These are phyloP conservation scores for Udeniomyces megalosporus DNA, from an alignment of 768 basidiomycete species.

Conservation along the genomic window DNA sequence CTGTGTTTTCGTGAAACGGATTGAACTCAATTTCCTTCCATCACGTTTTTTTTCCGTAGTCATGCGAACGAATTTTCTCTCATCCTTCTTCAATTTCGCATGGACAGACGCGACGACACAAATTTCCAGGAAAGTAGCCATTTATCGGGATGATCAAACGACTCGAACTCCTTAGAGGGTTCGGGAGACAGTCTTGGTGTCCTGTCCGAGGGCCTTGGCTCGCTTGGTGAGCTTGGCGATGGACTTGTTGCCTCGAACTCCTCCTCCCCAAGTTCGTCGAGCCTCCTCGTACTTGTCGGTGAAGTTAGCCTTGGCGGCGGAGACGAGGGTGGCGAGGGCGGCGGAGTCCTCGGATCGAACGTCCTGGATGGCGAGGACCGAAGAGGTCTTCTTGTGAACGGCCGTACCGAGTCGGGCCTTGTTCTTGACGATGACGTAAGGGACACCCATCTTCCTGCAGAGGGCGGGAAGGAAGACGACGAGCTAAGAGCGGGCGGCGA, in stretches of 20 bases:
- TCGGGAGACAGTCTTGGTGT: slow-evolving; percentile 29
- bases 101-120: too few species aligned
- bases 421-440: slow-evolving; percentile 94
- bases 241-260: slow-evolving; percentile 75
- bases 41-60: too few species aligned
- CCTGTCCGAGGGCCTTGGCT: slow-evolving; percentile 67
- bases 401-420: slow-evolving; percentile 96
- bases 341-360: slow-evolving; percentile 87
- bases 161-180: slow-evolving; percentile 24
- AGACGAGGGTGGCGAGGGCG: slow-evolving; percentile 80
- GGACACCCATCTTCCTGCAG: slow-evolving; percentile 98
- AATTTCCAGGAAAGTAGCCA: too few species aligned
- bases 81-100: too few species aligned
- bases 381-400: slow-evolving; percentile 95
- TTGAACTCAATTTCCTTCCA: too few species aligned
- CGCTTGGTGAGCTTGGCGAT: slow-evolving; percentile 84
- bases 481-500: slow-evolving; percentile 32
- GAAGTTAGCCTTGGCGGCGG: slow-evolving; percentile 96
- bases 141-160: background rate
- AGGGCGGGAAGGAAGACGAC: slow-evolving; percentile 96
- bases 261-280: slow-evolving; percentile 88
- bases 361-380: slow-evolving; percentile 78
- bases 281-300: slow-evolving; percentile 83
- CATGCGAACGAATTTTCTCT: too few species aligned
- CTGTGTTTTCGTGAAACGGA: too few species aligned